phyloP scores from a whole-genome alignment of 441 rosid genomes.

The Capsella rubella region DNA sequence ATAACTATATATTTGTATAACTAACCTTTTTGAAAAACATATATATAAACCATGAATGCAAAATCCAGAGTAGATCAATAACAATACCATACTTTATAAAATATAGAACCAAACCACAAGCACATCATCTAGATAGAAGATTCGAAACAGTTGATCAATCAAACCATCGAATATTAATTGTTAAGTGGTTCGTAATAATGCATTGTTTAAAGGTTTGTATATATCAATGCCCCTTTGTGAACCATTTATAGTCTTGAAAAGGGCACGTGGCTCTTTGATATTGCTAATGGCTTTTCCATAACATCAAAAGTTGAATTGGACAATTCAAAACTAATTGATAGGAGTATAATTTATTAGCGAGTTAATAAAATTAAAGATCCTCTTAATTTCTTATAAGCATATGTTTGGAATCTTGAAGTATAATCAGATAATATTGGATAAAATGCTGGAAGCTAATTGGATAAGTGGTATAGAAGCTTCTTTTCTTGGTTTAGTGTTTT shows the following conservation, averaged over 20 bases:
- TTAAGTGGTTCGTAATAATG: neutral
- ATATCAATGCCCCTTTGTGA: constrained; percentile 8
- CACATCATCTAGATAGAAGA: neutral
- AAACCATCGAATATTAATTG: neutral
- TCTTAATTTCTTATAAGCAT: neutral
- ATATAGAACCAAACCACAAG: neutral
- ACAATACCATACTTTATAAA: neutral
- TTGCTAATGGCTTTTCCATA: constrained; percentile 27
- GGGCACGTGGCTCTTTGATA: constrained; percentile 26
- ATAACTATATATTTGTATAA: neutral
- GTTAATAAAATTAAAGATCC: neutral
- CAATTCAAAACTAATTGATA: neutral
- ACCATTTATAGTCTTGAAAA: neutral
- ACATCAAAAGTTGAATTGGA: constrained; percentile 27
- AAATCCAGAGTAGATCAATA: neutral
- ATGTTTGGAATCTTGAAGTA: constrained; percentile 28
- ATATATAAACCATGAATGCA: neutral
- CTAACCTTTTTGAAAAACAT: neutral
- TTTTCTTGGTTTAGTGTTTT: neutral
- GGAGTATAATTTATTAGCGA: neutral
- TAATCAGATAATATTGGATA: neutral
- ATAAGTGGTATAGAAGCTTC: neutral
- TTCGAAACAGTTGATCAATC: neutral
- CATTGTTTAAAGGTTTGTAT: neutral
- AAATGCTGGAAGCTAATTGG: neutral